Evolutionary conservation across 2,329 filamentous ascomycete genomes (phyloP).

Genomic region (Exophiala spinifera): DNA sequence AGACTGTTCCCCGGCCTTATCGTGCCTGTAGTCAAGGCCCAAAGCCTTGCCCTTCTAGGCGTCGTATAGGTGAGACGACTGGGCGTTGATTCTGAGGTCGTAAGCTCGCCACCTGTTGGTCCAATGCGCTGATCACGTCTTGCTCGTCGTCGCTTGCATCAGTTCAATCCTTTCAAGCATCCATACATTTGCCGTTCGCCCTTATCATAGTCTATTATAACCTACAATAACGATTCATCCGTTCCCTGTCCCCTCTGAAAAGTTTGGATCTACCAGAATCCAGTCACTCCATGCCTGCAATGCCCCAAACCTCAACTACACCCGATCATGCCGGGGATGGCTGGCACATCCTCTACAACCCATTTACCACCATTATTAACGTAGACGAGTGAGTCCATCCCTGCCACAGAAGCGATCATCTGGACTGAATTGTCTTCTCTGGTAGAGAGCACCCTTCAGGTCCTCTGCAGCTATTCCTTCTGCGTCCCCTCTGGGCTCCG

Average conservation of each 20-base stretch:
- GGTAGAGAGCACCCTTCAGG: conserved; percentile 30
- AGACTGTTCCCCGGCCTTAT: too few species aligned
- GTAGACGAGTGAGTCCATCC: conserved; percentile 17
- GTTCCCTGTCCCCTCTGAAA: background rate
- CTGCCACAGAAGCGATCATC: background rate
- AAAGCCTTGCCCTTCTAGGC: background rate
- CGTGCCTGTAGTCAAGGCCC: too few species aligned
- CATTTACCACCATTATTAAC: conserved; percentile 21
- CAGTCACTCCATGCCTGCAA: background rate
- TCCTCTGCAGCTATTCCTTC: conserved; percentile 44
- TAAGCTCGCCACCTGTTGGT: too few species aligned
- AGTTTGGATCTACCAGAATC: background rate
- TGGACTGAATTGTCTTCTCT: conserved; percentile 1
- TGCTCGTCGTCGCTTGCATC: background rate
- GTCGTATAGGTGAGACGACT: background rate
- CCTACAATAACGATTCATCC: background rate
- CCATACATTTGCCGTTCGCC: too few species aligned
- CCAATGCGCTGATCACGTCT: background rate
- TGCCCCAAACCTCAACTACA: background rate
- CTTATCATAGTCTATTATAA: too few species aligned
- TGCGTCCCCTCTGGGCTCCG: conserved; percentile 55
- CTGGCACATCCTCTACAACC: conserved; percentile 28
- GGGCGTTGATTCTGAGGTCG: background rate
- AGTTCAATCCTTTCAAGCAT: background rate
- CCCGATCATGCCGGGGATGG: conserved; percentile 7